A percentile compares a stretch with the other conserved stretches of the same genome.
These are phyloP conservation scores for Stachybotrys elegans DNA, from an alignment of 2,329 filamentous ascomycete species.

Conservation along the genomic window DNA sequence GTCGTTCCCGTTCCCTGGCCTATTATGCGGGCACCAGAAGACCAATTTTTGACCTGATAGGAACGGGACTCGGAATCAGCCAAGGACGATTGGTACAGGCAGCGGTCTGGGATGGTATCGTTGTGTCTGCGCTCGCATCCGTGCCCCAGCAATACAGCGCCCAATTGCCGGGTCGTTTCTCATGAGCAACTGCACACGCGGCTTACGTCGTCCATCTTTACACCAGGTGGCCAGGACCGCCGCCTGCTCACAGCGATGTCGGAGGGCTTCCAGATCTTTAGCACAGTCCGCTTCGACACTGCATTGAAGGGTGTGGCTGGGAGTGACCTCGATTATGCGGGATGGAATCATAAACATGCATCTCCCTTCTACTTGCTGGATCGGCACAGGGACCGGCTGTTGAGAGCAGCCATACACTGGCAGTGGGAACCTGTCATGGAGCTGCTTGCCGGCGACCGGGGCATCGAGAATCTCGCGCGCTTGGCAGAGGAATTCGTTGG, in stretches of 20 bases:
- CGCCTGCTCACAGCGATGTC: constrained; percentile 20
- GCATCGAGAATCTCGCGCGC: constrained; percentile 34
- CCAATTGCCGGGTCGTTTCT: too few species aligned
- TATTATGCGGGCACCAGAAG: too few species aligned
- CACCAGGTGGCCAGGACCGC: background rate
- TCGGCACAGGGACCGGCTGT: constrained; percentile 72
- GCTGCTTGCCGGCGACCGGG: constrained; percentile 38
- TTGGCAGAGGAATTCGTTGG: constrained; percentile 30
- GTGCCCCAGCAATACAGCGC: too few species aligned
- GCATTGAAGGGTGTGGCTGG: constrained; percentile 41
- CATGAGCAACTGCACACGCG: background rate
- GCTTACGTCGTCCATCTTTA: background rate
- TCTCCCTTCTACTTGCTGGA: constrained; percentile 75
- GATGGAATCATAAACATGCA: constrained; percentile 46
- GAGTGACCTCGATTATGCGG: constrained; percentile 32
- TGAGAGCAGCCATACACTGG: constrained; percentile 57
- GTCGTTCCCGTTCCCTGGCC: background rate
- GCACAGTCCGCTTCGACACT: constrained; percentile 68
- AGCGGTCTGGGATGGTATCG: too few species aligned
- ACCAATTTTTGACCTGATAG: too few species aligned
- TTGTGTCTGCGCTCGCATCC: too few species aligned
- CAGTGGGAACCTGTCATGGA: constrained; percentile 43
- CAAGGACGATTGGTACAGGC: too few species aligned
- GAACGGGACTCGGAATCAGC: too few species aligned
- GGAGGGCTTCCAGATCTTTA: constrained; percentile 57